These are phyloP conservation scores for Citrus inodora DNA, from an alignment of 345 rosid species.

Conservation along the genomic window DNA sequence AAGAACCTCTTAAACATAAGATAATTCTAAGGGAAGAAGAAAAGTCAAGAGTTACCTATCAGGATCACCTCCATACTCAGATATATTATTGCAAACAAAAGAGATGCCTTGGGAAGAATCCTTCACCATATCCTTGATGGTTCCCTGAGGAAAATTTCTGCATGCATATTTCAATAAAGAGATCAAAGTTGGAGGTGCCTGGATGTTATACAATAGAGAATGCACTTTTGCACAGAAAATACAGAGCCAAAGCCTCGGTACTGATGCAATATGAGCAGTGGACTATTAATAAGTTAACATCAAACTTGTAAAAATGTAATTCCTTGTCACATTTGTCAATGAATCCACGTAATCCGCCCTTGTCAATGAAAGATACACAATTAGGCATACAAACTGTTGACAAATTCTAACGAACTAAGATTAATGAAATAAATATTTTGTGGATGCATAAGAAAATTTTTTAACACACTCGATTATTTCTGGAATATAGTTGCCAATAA, in stretches of 20 bases:
- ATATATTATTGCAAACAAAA: conserved; percentile 70
- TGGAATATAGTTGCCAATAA: background rate
- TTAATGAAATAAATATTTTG: background rate
- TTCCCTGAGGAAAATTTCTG: conserved; percentile 98
- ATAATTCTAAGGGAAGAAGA: background rate
- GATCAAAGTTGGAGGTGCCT: background rate
- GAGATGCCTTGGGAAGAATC: conserved; percentile 95
- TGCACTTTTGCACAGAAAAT: background rate
- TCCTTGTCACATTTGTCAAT: background rate
- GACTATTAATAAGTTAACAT: background rate
- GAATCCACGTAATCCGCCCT: background rate
- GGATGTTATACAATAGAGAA: background rate
- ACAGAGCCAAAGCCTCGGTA: background rate
- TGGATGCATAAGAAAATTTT: background rate
- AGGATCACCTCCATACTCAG: conserved; percentile 94
- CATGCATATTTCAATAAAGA: conserved; percentile 12
- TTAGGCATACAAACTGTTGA: background rate
- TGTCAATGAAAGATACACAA: background rate
- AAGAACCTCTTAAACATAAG: background rate
- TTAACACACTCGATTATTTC: background rate
- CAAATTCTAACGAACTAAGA: background rate
- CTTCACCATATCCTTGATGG: conserved; percentile 85
- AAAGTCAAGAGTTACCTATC: conserved; percentile 43
- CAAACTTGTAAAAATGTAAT: background rate
- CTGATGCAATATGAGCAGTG: background rate